These are phyloP conservation scores for Exophiala dermatitidis DNA, from an alignment of 2,329 filamentous ascomycete genomes.

Conservation along the genomic window DNA sequence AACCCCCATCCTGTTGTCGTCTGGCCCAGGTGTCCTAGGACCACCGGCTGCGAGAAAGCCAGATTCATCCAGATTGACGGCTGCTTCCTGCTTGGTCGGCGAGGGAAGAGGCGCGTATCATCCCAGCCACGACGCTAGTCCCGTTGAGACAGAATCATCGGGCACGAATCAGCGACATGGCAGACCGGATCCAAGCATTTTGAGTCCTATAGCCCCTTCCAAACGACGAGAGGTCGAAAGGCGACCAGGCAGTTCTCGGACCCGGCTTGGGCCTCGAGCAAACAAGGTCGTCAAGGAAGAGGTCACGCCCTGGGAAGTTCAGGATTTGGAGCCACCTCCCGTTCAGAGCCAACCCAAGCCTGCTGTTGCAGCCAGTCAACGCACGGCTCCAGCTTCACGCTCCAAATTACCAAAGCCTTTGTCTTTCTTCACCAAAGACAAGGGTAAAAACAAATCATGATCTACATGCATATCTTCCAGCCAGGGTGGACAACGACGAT, in stretches of 20 bases:
- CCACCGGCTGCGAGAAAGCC: slow-evolving; percentile 2
- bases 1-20: neutral
- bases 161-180: neutral
- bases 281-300: slow-evolving; percentile 18
- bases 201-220: slow-evolving; percentile 1
- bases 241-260: slow-evolving; percentile 19
- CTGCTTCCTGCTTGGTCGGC: no score
- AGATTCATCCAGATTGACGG: no score
- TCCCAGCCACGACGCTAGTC: no score
- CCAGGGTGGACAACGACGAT: neutral
- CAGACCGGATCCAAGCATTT: neutral
- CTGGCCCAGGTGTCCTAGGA: slow-evolving; percentile 2
- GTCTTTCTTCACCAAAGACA: slow-evolving; percentile 17
- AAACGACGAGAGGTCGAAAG: slow-evolving; percentile 14
- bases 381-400: neutral
- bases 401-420: slow-evolving; percentile 16
- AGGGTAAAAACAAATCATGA: slow-evolving; percentile 2
- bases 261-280: slow-evolving; percentile 18
- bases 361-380: neutral
- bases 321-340: slow-evolving; percentile 1
- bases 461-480: neutral
- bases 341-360: neutral
- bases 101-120: no score
- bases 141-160: no score
- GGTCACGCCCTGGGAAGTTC: slow-evolving; percentile 18